A percentile compares a stretch with the other conserved stretches of the same genome.
phyloP scores from a whole-genome alignment of 2,329 filamentous ascomycete species.

The Ceratocystis colombiana region DNA sequence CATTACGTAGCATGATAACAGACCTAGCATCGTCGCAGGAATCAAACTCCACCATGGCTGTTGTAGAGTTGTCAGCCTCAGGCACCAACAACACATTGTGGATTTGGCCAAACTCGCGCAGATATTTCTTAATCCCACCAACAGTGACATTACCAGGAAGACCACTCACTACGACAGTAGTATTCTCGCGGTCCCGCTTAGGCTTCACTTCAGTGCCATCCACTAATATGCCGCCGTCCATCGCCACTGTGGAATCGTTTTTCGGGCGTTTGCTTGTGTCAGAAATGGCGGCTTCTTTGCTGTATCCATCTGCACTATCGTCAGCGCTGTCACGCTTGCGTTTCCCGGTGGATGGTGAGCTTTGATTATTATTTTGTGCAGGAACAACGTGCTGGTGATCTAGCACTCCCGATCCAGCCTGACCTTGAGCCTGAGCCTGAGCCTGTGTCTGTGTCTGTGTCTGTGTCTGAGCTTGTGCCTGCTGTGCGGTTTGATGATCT shows the following conservation, averaged over 20 bases:
- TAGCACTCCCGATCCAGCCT: neutral
- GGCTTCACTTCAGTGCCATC: conserved; percentile 31
- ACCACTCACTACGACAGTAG: conserved; percentile 70
- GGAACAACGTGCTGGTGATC: neutral
- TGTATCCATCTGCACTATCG: conserved; percentile 22
- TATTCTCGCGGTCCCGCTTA: conserved; percentile 83
- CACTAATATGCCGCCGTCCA: neutral
- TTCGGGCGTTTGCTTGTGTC: conserved; percentile 55
- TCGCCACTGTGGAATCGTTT: conserved; percentile 30
- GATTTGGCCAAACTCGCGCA: conserved; percentile 79
- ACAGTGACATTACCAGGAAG: conserved; percentile 61
- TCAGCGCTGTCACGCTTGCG: conserved; percentile 59
- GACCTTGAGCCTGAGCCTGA: conserved; percentile 27
- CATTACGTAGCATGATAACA: conserved; percentile 72
- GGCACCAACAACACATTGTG: conserved; percentile 61
- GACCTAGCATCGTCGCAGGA: conserved; percentile 68
- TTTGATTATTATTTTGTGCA: conserved; percentile 18
- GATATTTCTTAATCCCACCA: conserved; percentile 73
- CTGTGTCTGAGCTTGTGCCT: conserved; percentile 26
- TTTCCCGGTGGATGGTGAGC: conserved; percentile 46
- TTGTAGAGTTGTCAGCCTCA: conserved; percentile 52
- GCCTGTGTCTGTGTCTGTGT: conserved; percentile 25
- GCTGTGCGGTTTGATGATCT: conserved; percentile 28
- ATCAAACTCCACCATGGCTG: conserved; percentile 77
- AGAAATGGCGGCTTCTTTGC: conserved; percentile 35